phyloP scores from a whole-genome alignment of 371 early-diverging fungal genomes.

The Lichtheimia hyalospora region DNA sequence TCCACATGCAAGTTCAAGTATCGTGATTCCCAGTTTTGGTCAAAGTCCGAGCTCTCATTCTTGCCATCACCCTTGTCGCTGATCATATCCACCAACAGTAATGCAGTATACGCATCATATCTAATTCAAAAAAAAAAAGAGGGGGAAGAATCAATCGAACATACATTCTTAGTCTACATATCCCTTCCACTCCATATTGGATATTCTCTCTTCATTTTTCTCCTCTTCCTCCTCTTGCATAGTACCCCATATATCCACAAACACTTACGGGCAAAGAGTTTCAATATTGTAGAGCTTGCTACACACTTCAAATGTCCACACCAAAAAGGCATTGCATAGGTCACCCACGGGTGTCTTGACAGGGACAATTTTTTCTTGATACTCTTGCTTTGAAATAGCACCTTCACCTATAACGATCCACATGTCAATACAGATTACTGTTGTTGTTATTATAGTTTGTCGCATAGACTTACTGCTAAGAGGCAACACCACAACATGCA shows the following conservation, averaged over 20 bases:
- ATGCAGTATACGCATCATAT: slow-evolving; percentile 26
- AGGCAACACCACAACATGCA: slow-evolving; percentile 43
- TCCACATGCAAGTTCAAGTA: slow-evolving; percentile 50
- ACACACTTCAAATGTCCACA: slow-evolving; percentile 15
- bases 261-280: slow-evolving; percentile 20
- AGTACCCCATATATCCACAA: background rate
- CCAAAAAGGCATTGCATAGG: slow-evolving; percentile 24
- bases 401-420: slow-evolving; percentile 20
- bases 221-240: background rate
- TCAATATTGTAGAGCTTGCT: slow-evolving; percentile 10
- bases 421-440: background rate
- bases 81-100: slow-evolving; percentile 22
- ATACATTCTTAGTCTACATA: background rate
- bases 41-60: slow-evolving; percentile 6
- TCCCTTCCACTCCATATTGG: background rate
- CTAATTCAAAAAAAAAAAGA: too few relatives aligned
- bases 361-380: slow-evolving; percentile 20
- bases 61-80: slow-evolving; percentile 20
- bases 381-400: slow-evolving; percentile 11
- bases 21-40: slow-evolving; percentile 25
- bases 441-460: background rate
- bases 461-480: slow-evolving; percentile 33
- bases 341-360: slow-evolving; percentile 16
- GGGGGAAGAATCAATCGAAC: background rate
- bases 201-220: background rate